phyloP scores from a whole-genome alignment of 352 stramenopile species.

The Albugo candida region DNA sequence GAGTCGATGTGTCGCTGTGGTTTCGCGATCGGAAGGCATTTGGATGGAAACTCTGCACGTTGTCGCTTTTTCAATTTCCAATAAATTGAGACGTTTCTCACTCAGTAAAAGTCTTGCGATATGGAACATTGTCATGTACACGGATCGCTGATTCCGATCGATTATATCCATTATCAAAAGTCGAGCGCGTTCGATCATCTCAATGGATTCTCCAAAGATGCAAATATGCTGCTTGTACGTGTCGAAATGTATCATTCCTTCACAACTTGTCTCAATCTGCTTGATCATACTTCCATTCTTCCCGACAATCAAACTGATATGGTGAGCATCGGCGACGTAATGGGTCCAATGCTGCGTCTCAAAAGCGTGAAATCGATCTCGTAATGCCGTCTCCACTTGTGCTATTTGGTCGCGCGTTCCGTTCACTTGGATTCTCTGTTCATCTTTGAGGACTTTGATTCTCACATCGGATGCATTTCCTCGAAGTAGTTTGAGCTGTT shows the following conservation, averaged over 20 bases:
- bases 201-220: constrained; percentile 31
- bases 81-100: constrained; percentile 59
- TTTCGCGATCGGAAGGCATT: constrained; percentile 8
- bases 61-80: constrained; percentile 35
- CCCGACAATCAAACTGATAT: constrained; percentile 61
- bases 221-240: constrained; percentile 43
- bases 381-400: constrained; percentile 37
- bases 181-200: constrained; percentile 26
- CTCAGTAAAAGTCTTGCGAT: constrained; percentile 37
- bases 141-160: constrained; percentile 46
- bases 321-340: constrained; percentile 30
- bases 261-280: constrained; percentile 31
- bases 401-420: constrained; percentile 47
- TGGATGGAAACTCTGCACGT: constrained; percentile 39
- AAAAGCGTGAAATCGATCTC: constrained; percentile 31
- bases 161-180: constrained; percentile 40
- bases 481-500: constrained; percentile 39
- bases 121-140: constrained; percentile 39
- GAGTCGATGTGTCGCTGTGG: constrained; percentile 4
- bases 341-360: constrained; percentile 33
- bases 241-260: constrained; percentile 20
- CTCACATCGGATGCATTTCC: constrained; percentile 30
- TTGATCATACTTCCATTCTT: constrained; percentile 70
- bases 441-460: constrained; percentile 52
- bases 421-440: constrained; percentile 33